These are phyloP conservation scores for Neonectria faginata DNA, from an alignment of 2,329 filamentous ascomycete species.

Conservation along the genomic window DNA sequence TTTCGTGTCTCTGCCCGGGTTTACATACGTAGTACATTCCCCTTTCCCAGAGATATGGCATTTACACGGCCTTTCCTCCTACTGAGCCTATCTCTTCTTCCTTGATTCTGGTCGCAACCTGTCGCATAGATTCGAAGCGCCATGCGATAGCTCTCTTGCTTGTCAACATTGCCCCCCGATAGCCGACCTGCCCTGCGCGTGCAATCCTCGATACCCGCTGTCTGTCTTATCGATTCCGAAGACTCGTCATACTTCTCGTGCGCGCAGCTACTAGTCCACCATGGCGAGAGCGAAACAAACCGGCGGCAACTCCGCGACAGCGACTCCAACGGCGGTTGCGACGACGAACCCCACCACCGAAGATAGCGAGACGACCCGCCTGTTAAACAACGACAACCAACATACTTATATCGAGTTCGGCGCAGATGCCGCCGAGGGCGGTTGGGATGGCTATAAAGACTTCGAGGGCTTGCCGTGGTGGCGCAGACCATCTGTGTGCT, in stretches of 20 bases:
- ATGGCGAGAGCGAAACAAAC: conserved; percentile 14
- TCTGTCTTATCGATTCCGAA: not conserved
- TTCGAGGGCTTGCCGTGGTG: conserved; percentile 73
- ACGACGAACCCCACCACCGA: conserved; percentile 16
- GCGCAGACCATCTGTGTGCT: conserved; percentile 69
- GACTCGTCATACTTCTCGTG: not conserved
- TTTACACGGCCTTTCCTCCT: not conserved
- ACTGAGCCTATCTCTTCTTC: not conserved
- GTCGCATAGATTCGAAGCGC: not conserved
- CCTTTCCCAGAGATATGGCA: conserved; percentile 4
- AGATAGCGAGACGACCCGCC: conserved; percentile 52
- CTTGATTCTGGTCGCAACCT: conserved; percentile 12
- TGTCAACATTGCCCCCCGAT: conserved; percentile 8
- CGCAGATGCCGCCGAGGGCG: conserved; percentile 33
- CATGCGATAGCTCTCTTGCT: conserved; percentile 19
- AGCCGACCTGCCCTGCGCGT: conserved; percentile 10
- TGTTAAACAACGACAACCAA: conserved; percentile 51
- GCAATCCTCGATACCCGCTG: not conserved
- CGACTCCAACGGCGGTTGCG: conserved; percentile 1
- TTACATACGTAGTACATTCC: not conserved
- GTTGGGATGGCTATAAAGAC: conserved; percentile 66
- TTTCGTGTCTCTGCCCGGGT: not conserved
- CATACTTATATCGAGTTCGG: conserved; percentile 26
- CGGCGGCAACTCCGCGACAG: not conserved
- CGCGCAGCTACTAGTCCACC: not conserved